phyloP scores from a whole-genome alignment of 1,139 yeast species.

The Candida tetrigidarum region DNA sequence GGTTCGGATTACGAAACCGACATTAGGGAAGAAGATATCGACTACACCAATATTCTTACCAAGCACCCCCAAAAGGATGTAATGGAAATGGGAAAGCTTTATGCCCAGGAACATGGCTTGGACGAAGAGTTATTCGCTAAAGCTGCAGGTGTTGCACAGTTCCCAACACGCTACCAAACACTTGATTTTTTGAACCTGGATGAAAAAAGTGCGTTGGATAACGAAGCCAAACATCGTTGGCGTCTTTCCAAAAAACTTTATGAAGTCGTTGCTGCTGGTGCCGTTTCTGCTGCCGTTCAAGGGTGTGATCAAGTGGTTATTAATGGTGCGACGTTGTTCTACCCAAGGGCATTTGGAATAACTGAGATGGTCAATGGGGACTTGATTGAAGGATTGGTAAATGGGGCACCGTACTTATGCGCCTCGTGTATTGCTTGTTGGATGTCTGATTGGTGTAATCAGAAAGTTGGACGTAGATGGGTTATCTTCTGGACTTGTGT shows the following conservation, averaged over 20 bases:
- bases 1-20: no score
- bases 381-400: constrained; percentile 76
- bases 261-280: constrained; percentile 70
- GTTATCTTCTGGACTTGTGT: constrained; percentile 71
- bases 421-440: constrained; percentile 75
- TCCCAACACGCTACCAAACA: constrained; percentile 61
- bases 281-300: constrained; percentile 90
- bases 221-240: constrained; percentile 67
- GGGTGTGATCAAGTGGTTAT: constrained; percentile 93
- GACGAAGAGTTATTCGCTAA: constrained; percentile 69
- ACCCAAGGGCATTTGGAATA: constrained; percentile 60
- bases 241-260: constrained; percentile 61
- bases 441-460: constrained; percentile 70
- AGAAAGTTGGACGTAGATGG: constrained; percentile 69
- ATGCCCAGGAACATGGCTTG: constrained; percentile 63
- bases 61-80: constrained; percentile 69
- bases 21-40: constrained; percentile 30
- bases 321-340: constrained; percentile 80
- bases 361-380: constrained; percentile 51
- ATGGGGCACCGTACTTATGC: constrained; percentile 82
- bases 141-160: constrained; percentile 80
- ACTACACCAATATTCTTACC: constrained; percentile 58
- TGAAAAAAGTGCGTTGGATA: constrained; percentile 61
- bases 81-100: constrained; percentile 70
- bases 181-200: constrained; percentile 61